Evolutionary conservation across 441 rosid species (phyloP).

Genomic region (Biscutella laevigata): DNA sequence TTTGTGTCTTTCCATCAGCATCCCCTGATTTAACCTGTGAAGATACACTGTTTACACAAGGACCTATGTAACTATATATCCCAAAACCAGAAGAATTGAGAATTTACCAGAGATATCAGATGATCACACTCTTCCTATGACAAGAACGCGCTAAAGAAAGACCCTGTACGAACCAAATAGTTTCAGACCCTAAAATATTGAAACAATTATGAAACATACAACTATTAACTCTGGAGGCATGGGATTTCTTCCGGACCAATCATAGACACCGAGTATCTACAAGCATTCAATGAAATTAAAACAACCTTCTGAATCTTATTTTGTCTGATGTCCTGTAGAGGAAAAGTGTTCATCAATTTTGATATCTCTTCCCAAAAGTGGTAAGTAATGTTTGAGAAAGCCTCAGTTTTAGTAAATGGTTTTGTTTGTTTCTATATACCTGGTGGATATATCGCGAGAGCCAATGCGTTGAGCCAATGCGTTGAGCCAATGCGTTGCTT

Average conservation of each 20-base stretch:
- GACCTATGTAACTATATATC: background rate
- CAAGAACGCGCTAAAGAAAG: conserved; percentile 62
- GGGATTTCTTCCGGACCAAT: too few species aligned
- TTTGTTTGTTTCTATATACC: conserved; percentile 29
- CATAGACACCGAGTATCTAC: too few species aligned
- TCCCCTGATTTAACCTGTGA: conserved; percentile 22
- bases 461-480: too few species aligned
- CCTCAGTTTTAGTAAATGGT: background rate
- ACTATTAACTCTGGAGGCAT: too few species aligned
- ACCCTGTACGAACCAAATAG: conserved; percentile 42
- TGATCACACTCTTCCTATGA: conserved; percentile 72
- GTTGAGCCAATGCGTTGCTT: conserved; percentile 80
- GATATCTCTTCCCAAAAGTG: background rate
- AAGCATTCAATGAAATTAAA: too few species aligned
- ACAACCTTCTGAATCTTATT: too few species aligned
- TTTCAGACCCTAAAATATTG: conserved; percentile 20
- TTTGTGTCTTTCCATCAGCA: conserved; percentile 24
- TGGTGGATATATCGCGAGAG: conserved; percentile 70
- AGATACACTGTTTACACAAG: background rate
- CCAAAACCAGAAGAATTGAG: background rate
- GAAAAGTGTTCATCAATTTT: background rate
- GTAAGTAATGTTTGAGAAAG: background rate
- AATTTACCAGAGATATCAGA: conserved; percentile 58
- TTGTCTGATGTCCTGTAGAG: conserved; percentile 32
- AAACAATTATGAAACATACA: too few species aligned